A percentile compares a stretch with the other conserved stretches of the same genome.
Evolutionary conservation across 2,329 filamentous ascomycete genomes (phyloP).

Genomic region (Beauveria bassiana): DNA sequence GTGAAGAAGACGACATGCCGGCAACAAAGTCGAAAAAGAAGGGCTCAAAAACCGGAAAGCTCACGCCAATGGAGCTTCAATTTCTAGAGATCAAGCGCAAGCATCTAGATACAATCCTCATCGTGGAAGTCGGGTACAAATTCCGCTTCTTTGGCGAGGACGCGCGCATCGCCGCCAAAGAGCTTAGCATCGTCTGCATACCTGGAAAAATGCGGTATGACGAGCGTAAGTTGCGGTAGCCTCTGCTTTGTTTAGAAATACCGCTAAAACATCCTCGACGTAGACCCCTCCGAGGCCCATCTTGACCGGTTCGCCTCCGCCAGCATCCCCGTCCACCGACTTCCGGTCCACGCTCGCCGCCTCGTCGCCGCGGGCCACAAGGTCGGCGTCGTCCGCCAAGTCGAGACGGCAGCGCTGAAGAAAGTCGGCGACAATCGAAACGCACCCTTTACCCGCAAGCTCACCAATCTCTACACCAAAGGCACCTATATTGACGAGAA

Average conservation of each 20-base stretch:
- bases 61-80: slow-evolving; percentile 92
- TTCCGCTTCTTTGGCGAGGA: slow-evolving; percentile 97
- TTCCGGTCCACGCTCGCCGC: slow-evolving; percentile 90
- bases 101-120: slow-evolving; percentile 80
- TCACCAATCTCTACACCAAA: slow-evolving; percentile 96
- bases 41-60: slow-evolving; percentile 60
- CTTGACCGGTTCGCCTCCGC: slow-evolving; percentile 88
- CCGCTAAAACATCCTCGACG: slow-evolving; percentile 3
- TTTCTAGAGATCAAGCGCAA: slow-evolving; percentile 90
- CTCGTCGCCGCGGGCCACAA: slow-evolving; percentile 90
- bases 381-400: slow-evolving; percentile 87
- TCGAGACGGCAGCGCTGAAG: slow-evolving; percentile 93
- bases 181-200: slow-evolving; percentile 91
- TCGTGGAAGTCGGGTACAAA: slow-evolving; percentile 96
- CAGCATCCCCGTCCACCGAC: slow-evolving; percentile 84
- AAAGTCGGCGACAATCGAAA: slow-evolving; percentile 93
- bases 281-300: slow-evolving; percentile 83
- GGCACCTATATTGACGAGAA: slow-evolving; percentile 95
- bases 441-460: slow-evolving; percentile 80
- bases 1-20: slow-evolving; percentile 42
- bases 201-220: slow-evolving; percentile 92
- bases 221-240: slow-evolving; percentile 51
- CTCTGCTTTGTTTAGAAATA: not conserved
- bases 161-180: slow-evolving; percentile 79
- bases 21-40: slow-evolving; percentile 56